Evolutionary conservation across 306 rosid genomes (phyloP).

Genomic region (Abrus precatorius): DNA sequence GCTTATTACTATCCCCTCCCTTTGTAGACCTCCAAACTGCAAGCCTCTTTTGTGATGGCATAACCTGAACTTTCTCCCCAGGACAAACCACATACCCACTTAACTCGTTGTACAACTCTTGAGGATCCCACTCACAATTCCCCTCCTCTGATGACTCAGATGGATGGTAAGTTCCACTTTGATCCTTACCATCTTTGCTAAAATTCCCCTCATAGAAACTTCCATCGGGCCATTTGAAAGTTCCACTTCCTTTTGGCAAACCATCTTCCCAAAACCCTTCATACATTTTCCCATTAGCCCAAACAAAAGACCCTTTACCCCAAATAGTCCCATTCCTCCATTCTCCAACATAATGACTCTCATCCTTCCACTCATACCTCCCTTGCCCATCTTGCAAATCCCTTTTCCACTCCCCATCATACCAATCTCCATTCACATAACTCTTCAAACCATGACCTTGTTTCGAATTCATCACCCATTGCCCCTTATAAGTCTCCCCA

Average conservation of each 20-base stretch:
- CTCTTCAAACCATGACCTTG: conserved; percentile 79
- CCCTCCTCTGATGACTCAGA: conserved; percentile 47
- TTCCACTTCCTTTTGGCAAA: conserved; percentile 78
- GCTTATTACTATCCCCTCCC: conserved; percentile 50
- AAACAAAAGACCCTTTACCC: conserved; percentile 78
- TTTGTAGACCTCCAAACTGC: conserved; percentile 84
- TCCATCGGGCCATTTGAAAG: conserved; percentile 77
- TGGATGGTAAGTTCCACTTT: conserved; percentile 68
- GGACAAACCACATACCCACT: conserved; percentile 60
- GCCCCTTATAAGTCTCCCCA: conserved; percentile 82
- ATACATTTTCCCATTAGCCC: conserved; percentile 74
- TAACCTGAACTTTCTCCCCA: conserved; percentile 71
- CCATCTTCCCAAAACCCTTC: conserved; percentile 89
- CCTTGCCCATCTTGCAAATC: conserved; percentile 83
- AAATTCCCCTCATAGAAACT: conserved; percentile 77
- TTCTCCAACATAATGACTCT: conserved; percentile 74
- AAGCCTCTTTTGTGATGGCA: conserved; percentile 90
- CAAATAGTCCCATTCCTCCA: conserved; percentile 82
- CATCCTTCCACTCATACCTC: conserved; percentile 80
- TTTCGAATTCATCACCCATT: conserved; percentile 83
- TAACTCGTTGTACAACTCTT: conserved; percentile 66
- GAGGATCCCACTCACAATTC: conserved; percentile 80
- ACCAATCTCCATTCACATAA: conserved; percentile 74
- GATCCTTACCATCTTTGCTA: conserved; percentile 70
- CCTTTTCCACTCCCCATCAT: conserved; percentile 84